These are phyloP conservation scores for Penicillium soppii DNA, from an alignment of 495 filamentous ascomycete genomes.

Conservation along the genomic window DNA sequence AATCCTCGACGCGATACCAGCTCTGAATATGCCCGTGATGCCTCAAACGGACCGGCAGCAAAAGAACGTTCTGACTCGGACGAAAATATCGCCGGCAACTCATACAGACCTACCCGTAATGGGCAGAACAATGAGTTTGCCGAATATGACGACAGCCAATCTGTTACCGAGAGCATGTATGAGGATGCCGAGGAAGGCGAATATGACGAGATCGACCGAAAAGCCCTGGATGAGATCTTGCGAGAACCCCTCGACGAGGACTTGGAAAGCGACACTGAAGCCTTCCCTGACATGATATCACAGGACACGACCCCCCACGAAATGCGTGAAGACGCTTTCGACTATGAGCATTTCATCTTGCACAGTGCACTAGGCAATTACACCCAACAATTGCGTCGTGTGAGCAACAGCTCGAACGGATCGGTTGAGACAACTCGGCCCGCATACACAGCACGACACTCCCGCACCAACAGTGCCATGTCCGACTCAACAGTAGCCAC, in stretches of 20 bases:
- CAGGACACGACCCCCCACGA: conserved; percentile 64
- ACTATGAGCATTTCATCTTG: conserved; percentile 94
- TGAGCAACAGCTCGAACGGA: conserved; percentile 61
- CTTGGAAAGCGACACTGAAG: conserved; percentile 19
- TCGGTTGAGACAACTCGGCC: conserved; percentile 74
- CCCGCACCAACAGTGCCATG: conserved; percentile 56
- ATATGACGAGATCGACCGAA: conserved; percentile 53
- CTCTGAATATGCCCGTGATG: conserved; percentile 17
- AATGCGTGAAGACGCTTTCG: conserved; percentile 94
- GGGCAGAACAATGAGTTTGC: conserved; percentile 9
- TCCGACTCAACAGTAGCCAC: conserved; percentile 76
- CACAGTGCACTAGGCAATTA: conserved; percentile 84
- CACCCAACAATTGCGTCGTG: conserved; percentile 49
- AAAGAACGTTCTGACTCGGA: conserved; percentile 1
- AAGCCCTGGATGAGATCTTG: conserved; percentile 44
- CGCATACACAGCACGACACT: conserved; percentile 26
- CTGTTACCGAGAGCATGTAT: conserved; percentile 53
- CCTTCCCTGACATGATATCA: neutral
- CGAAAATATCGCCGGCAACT: neutral
- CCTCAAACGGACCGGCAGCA: neutral
- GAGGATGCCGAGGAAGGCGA: conserved; percentile 57
- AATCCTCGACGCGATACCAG: conserved; percentile 16
- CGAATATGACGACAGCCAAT: conserved; percentile 34
- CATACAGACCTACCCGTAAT: conserved; percentile 10
- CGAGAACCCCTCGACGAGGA: conserved; percentile 44